Conservation (phyloP, 768 basidiomycete species). For the Mycena filopes region DNA sequence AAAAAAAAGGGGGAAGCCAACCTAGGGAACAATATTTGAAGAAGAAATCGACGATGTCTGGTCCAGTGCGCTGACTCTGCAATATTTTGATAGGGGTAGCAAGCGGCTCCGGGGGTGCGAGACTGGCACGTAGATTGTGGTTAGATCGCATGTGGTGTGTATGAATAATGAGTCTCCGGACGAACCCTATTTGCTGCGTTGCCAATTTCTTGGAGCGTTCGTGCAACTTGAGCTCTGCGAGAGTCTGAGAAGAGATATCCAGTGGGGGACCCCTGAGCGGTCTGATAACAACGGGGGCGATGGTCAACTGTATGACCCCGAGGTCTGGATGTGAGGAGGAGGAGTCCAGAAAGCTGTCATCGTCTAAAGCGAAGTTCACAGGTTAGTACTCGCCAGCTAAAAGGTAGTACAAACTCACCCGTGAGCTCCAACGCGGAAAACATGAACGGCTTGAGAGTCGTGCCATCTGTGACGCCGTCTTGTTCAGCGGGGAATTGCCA, state of each 20-base stretch:
- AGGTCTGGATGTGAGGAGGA: neutral
- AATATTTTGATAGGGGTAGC: neutral
- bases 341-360: constrained; percentile 7
- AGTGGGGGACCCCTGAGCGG: too few relatives aligned
- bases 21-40: constrained; percentile 30
- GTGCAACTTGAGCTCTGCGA: constrained; percentile 14
- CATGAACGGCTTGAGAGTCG: constrained; percentile 8
- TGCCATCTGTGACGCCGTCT: neutral
- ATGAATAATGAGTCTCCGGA: neutral
- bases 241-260: too few relatives aligned
- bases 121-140: neutral
- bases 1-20: neutral
- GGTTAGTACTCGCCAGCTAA: too few relatives aligned
- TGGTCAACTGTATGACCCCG: constrained; percentile 18
- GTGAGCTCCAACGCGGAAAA: constrained; percentile 22
- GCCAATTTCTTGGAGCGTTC: constrained; percentile 28
- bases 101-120: neutral
- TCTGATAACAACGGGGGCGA: neutral
- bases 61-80: neutral
- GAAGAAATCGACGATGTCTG: constrained; percentile 23
- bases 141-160: too few relatives aligned
- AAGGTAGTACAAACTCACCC: constrained; percentile 1
- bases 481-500: neutral
- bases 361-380: constrained; percentile 3
- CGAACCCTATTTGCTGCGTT: constrained; percentile 26